A percentile compares a stretch with the other conserved stretches of the same genome.
These are phyloP conservation scores for Tetragonia tetragonoides DNA, from an alignment of 148 eudicot species.

Conservation along the genomic window DNA sequence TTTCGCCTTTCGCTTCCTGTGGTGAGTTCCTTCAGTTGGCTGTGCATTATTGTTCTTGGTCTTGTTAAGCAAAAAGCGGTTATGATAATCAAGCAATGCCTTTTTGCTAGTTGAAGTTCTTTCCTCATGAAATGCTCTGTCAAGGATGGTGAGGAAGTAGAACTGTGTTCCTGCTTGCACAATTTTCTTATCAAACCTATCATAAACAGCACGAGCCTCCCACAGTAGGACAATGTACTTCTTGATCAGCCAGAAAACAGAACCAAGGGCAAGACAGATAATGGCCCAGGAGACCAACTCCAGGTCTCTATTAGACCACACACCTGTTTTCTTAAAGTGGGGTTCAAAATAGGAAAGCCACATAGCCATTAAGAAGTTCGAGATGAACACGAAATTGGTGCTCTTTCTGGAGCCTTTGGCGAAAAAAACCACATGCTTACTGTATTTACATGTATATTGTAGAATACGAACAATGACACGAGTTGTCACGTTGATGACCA, in stretches of 20 bases:
- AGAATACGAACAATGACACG: neutral
- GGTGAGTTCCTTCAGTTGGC: neutral
- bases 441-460: neutral
- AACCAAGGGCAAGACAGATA: neutral
- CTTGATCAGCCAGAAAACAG: neutral
- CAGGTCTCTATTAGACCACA: neutral
- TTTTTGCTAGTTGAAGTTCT: neutral
- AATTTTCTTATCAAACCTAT: neutral
- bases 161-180: neutral
- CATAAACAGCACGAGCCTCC: neutral
- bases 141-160: neutral
- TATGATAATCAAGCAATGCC: neutral
- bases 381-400: neutral
- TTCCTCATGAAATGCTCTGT: neutral
- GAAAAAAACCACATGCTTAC: constrained; percentile 4
- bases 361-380: neutral
- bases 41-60: neutral
- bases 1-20: neutral
- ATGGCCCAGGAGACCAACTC: neutral
- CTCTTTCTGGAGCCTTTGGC: neutral
- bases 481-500: neutral
- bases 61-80: neutral
- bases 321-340: neutral
- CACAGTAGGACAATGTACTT: neutral
- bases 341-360: neutral